Percentiles rank a stretch among this genome's conserved stretches.
Evolutionary conservation across 1,284 basidiomycete genomes (phyloP).

Genomic region (Rhodotorula sp.): DNA sequence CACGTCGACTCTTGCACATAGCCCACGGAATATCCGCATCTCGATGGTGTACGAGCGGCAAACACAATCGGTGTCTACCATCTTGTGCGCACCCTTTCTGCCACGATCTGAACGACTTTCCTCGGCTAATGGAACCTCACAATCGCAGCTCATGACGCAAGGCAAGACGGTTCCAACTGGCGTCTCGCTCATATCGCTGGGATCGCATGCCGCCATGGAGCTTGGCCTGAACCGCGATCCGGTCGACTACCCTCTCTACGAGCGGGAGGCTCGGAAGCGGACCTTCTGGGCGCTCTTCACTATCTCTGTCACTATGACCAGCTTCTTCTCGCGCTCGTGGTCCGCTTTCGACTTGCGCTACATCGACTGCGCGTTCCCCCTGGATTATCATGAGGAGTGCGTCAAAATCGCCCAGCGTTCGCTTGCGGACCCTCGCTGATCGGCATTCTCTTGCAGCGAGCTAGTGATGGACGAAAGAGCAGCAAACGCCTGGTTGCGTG

Average conservation of each 20-base stretch:
- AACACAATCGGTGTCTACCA: slow-evolving; percentile 9
- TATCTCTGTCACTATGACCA: slow-evolving; percentile 11
- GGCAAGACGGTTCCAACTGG: slow-evolving; percentile 15
- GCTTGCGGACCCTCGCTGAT: neutral
- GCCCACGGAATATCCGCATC: slow-evolving; percentile 22
- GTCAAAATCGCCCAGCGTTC: neutral
- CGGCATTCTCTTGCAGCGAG: neutral
- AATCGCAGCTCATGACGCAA: slow-evolving; percentile 15
- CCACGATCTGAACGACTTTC: neutral
- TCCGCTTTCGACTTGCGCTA: slow-evolving; percentile 22
- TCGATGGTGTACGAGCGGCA: slow-evolving; percentile 14
- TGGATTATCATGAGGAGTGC: slow-evolving; percentile 22
- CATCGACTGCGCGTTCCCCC: slow-evolving; percentile 25
- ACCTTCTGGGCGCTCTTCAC: slow-evolving; percentile 34
- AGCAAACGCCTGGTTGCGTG: slow-evolving; percentile 7
- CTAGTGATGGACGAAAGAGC: slow-evolving; percentile 16
- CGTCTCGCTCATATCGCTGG: slow-evolving; percentile 21
- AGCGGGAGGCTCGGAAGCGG: slow-evolving; percentile 29
- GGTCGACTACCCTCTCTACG: slow-evolving; percentile 1
- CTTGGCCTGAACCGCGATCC: slow-evolving; percentile 40
- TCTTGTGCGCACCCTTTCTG: slow-evolving; percentile 5
- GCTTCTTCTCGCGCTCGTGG: slow-evolving; percentile 6
- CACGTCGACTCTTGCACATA: neutral
- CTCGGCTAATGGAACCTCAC: neutral
- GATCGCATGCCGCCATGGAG: slow-evolving; percentile 20